Percentiles rank a stretch among this genome's conserved stretches.
Conservation (phyloP, 2,329 filamentous ascomycete species). For the Diplodia mutila region DNA sequence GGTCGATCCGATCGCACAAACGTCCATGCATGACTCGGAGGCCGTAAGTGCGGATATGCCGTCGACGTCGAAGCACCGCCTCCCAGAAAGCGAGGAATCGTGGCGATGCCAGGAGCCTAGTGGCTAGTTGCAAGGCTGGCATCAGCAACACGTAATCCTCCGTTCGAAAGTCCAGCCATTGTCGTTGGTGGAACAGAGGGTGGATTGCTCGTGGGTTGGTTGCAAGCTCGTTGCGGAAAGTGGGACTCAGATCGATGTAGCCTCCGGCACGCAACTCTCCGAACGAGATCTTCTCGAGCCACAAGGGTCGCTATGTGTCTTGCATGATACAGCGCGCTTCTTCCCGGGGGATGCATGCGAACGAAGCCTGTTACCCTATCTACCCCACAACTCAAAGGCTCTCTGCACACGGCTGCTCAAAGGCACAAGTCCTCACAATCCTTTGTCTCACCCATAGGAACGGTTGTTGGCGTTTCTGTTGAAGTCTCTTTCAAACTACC, state of each 20-base stretch:
- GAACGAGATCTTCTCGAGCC: conserved; percentile 17
- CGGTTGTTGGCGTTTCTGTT: not conserved
- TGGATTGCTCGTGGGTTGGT: not conserved
- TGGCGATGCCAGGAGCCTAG: not conserved
- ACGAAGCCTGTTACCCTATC: not conserved
- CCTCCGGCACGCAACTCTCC: conserved; percentile 16
- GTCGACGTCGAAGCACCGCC: not conserved
- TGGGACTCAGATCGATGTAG: conserved; percentile 1
- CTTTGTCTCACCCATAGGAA: not conserved
- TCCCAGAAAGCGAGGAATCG: conserved; percentile 15
- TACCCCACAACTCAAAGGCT: not conserved
- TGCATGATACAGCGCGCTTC: not conserved
- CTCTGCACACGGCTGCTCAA: not conserved
- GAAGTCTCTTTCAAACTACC: not conserved
- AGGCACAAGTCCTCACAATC: not conserved
- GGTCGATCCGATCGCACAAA: conserved; percentile 5
- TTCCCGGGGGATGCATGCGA: not conserved
- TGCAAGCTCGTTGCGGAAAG: not conserved
- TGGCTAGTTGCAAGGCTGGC: conserved; percentile 12
- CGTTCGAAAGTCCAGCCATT: not conserved
- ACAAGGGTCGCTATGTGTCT: not conserved
- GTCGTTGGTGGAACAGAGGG: not conserved
- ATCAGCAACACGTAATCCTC: not conserved
- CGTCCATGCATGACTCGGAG: not conserved
- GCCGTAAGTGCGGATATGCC: not conserved